phyloP scores from a whole-genome alignment of 495 filamentous ascomycete genomes.

The Aspergillus ellipticus region DNA sequence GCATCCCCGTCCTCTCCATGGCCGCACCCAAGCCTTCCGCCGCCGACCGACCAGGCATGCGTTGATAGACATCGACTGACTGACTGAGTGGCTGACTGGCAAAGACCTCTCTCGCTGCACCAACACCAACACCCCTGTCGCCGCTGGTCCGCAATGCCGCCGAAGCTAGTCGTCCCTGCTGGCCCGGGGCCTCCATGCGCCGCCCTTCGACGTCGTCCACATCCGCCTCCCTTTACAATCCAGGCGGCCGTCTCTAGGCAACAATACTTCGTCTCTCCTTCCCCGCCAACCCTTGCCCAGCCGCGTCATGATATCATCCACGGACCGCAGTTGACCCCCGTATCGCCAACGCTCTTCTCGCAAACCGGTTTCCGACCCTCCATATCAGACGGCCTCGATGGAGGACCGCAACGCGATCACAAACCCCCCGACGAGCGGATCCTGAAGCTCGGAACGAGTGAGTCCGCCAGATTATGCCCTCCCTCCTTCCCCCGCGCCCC shows the following conservation, averaged over 20 bases:
- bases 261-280: conserved; percentile 27
- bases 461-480: conserved; percentile 14
- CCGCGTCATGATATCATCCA: conserved; percentile 31
- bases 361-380: conserved; percentile 15
- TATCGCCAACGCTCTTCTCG: conserved; percentile 23
- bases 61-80: background rate
- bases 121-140: background rate
- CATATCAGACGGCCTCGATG: conserved; percentile 14
- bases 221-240: background rate
- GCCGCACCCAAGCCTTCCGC: background rate
- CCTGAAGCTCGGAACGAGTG: conserved; percentile 87
- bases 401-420: conserved; percentile 26
- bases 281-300: conserved; percentile 24
- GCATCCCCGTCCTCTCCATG: background rate
- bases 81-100: no score
- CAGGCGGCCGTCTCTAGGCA: conserved; percentile 7
- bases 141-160: conserved; percentile 26
- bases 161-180: conserved; percentile 26
- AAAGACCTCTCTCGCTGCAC: background rate
- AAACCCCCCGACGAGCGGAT: conserved; percentile 70
- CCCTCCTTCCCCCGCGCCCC: background rate
- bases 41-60: background rate
- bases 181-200: conserved; percentile 6
- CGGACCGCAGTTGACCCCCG: conserved; percentile 25
- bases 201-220: conserved; percentile 9